A percentile compares a stretch with the other conserved stretches of the same genome.
These are phyloP conservation scores for Podaxis mareebaensis DNA, from an alignment of 768 basidiomycete species.

Conservation along the genomic window DNA sequence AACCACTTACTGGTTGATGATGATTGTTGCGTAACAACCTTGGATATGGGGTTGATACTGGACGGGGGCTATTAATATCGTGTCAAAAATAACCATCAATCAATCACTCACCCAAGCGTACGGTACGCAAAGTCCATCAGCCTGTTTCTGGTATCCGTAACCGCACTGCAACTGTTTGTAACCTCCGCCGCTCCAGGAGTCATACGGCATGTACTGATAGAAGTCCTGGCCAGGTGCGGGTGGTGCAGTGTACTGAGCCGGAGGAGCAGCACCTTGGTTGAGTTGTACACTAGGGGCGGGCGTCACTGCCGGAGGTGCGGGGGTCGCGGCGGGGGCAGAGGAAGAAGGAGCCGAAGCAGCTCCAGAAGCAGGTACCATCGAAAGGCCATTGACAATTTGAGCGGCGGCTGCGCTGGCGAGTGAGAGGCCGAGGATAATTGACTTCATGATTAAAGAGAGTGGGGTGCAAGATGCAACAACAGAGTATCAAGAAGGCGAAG, in stretches of 20 bases:
- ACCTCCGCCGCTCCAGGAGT: constrained; percentile 59
- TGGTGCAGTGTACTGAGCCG: constrained; percentile 34
- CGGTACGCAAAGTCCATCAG: constrained; percentile 53
- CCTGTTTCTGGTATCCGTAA: constrained; percentile 62
- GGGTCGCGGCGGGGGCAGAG: constrained; percentile 19
- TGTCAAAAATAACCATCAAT: not conserved
- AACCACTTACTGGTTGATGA: constrained; percentile 47
- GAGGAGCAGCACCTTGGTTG: constrained; percentile 32
- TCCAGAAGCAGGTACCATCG: constrained; percentile 35
- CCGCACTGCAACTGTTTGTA: constrained; percentile 69
- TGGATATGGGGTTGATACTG: constrained; percentile 39
- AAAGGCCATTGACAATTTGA: constrained; percentile 52
- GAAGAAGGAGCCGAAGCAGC: constrained; percentile 22
- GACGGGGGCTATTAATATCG: constrained; percentile 6
- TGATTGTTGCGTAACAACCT: constrained; percentile 66
- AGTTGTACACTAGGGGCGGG: constrained; percentile 19
- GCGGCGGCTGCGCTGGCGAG: constrained; percentile 59
- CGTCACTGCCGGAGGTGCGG: constrained; percentile 22
- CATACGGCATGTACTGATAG: constrained; percentile 58
- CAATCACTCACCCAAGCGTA: constrained; percentile 56
- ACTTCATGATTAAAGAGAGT: constrained; percentile 63
- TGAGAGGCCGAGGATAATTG: constrained; percentile 58
- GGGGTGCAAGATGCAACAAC: constrained; percentile 39
- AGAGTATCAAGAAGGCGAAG: constrained; percentile 36
- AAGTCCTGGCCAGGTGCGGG: constrained; percentile 35